phyloP scores from a whole-genome alignment of 1,284 basidiomycete species.

The Austroboletus olivaceoglutinosus region DNA sequence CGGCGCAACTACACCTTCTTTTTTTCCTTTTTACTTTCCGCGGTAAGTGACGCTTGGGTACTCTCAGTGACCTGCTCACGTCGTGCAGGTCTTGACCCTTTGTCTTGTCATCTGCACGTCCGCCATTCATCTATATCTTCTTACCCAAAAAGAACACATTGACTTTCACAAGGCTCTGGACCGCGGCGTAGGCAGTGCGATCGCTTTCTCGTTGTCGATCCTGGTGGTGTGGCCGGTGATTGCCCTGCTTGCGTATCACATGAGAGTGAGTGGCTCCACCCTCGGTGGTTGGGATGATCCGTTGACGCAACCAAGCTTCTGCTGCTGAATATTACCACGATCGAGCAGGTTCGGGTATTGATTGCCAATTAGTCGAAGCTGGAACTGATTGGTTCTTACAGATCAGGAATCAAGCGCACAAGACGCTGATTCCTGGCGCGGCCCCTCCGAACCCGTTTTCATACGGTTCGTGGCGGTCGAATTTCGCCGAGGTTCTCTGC shows the following conservation, averaged over 20 bases:
- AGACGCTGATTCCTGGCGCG: conserved; percentile 56
- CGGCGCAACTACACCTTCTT: conserved; percentile 91
- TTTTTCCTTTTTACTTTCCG: conserved; percentile 71
- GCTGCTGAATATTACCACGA: conserved; percentile 84
- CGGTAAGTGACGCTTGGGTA: conserved; percentile 48
- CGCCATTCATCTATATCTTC: conserved; percentile 74
- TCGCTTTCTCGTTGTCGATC: conserved; percentile 70
- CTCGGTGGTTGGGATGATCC: not conserved
- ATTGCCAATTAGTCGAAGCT: not conserved
- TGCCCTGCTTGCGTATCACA: conserved; percentile 79
- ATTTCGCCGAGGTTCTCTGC: conserved; percentile 67
- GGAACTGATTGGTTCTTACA: conserved; percentile 29
- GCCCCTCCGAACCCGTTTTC: conserved; percentile 77
- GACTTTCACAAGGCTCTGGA: conserved; percentile 58
- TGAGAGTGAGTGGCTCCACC: conserved; percentile 57
- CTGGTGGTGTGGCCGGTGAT: conserved; percentile 77
- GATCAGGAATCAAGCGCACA: conserved; percentile 80
- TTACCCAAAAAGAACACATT: conserved; percentile 53
- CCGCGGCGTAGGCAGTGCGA: conserved; percentile 70
- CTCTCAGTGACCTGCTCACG: conserved; percentile 6
- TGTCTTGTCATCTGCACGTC: conserved; percentile 79
- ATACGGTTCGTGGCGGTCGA: conserved; percentile 68
- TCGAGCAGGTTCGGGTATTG: conserved; percentile 74
- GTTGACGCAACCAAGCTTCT: conserved; percentile 53
- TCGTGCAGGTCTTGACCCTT: conserved; percentile 59